These are phyloP conservation scores for Fusarium clavum DNA, from an alignment of 2,329 filamentous ascomycete genomes.

Conservation along the genomic window DNA sequence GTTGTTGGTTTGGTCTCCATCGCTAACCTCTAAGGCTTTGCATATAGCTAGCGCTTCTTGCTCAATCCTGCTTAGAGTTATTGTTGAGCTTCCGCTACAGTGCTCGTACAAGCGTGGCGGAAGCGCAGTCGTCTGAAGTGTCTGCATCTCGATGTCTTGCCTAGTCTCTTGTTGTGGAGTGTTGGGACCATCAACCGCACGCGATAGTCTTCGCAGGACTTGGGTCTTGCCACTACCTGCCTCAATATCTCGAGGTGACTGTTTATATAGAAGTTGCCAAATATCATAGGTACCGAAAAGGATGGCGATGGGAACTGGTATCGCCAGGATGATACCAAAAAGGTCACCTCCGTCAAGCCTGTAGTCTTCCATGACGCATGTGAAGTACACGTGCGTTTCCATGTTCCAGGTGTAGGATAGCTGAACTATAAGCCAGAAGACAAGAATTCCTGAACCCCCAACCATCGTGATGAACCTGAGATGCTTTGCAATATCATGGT, in stretches of 20 bases:
- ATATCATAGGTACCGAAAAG: neutral
- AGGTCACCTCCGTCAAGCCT: accelerated
- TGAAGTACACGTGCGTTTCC: neutral
- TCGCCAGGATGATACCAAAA: accelerated
- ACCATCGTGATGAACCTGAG: neutral
- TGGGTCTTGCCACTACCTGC: neutral
- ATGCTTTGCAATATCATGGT: neutral
- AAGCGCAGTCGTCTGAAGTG: neutral
- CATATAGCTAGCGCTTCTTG: neutral
- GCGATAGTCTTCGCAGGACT: neutral
- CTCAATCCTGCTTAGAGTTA: neutral
- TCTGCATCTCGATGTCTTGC: neutral
- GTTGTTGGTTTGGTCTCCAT: neutral
- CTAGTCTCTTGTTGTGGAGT: neutral
- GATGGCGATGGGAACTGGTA: neutral
- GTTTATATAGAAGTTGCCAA: neutral
- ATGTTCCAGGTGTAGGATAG: neutral
- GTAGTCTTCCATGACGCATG: neutral
- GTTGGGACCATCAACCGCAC: accelerated
- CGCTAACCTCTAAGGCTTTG: neutral
- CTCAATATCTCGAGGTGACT: neutral
- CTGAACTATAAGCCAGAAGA: neutral
- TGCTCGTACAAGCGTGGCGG: neutral
- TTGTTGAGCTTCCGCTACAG: neutral
- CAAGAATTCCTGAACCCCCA: neutral